Evolutionary conservation across 2,329 filamentous ascomycete genomes (phyloP).

Genomic region (Diaporthe ilicicola): DNA sequence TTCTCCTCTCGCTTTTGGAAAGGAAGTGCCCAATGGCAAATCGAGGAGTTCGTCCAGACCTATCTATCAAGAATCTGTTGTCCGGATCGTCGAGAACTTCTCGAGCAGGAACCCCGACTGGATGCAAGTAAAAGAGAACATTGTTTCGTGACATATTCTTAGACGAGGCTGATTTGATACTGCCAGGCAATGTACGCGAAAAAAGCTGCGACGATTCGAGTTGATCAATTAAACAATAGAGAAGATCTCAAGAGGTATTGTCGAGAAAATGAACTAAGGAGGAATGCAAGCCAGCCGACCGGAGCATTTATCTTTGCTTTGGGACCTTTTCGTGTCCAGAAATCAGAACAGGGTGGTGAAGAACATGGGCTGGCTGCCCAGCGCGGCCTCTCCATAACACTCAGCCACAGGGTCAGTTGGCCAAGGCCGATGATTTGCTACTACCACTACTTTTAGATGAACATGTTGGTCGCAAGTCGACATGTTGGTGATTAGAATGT

Average conservation of each 20-base stretch:
- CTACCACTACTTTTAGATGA: background rate
- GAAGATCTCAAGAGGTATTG: too few species aligned
- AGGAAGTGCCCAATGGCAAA: slow-evolving; percentile 1
- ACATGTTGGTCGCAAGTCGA: background rate
- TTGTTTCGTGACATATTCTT: background rate
- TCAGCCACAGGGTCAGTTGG: background rate
- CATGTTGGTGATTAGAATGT: background rate
- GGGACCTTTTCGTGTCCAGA: background rate
- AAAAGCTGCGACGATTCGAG: too few species aligned
- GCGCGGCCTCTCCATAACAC: background rate
- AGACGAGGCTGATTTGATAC: too few species aligned
- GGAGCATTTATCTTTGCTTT: background rate
- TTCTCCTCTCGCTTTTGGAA: background rate
- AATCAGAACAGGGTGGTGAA: background rate
- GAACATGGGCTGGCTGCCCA: background rate
- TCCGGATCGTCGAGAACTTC: background rate
- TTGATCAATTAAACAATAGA: too few species aligned
- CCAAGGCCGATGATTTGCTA: background rate
- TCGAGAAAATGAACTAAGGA: too few species aligned
- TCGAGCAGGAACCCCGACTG: background rate
- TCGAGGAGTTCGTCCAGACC: background rate
- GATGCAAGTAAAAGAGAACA: background rate
- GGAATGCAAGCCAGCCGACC: background rate
- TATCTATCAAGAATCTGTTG: background rate
- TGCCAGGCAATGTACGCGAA: background rate